Evolutionary conservation across 192 early-diverging fungal genomes (phyloP), one percentile per base, ranked within the genome.

Genomic region (Oehlia diaphana): DNA sequence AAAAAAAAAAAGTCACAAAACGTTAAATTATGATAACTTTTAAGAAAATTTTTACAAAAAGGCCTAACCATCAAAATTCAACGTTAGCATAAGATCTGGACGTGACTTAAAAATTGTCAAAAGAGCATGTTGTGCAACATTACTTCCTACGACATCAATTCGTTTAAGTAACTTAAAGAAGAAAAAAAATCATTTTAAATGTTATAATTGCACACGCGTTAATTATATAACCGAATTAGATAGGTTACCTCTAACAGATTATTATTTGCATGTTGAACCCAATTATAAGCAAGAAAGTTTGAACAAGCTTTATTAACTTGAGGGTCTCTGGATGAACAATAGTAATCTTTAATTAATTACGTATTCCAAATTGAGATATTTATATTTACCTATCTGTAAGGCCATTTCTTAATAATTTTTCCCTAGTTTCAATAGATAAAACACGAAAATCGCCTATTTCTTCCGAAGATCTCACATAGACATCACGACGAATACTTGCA

Each of bases 241-340:
- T 71, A 35, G n/a, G 5, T 21, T 78, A 86, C 82, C 89, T 93
- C 93, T 62, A 94, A 71, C 21, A 95, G 77, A 66, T 94, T 94
- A 73, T 93, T 83, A 71, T 90, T 89, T 26, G 92, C 91, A 76
- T 91, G 92, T n/a, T 87, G 78, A 50, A 95, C 90, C 93, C 94
- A 95, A 74, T 87, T 87, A 47, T 85, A 90, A 16, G 89, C 82
- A 33, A 95, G 82, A 89, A 95, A 89, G 44, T 88, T 88, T 47
- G 90, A 86, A 35, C 90, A 90, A 10, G 93, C 93, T 47, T 92
- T 92, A 70, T 91, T 87, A n/a, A 97, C 95, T 35, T 87, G 82
- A 13, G 88, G 77, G 58, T 97, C 94, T 74, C 91, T 90, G 79
- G 3, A 64, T 10, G 9, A 72, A 58, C 12, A 19, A n/a, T 23